These are phyloP conservation scores for Xylariales sp. DNA, from an alignment of 2,329 filamentous ascomycete genomes.

Conservation along the genomic window DNA sequence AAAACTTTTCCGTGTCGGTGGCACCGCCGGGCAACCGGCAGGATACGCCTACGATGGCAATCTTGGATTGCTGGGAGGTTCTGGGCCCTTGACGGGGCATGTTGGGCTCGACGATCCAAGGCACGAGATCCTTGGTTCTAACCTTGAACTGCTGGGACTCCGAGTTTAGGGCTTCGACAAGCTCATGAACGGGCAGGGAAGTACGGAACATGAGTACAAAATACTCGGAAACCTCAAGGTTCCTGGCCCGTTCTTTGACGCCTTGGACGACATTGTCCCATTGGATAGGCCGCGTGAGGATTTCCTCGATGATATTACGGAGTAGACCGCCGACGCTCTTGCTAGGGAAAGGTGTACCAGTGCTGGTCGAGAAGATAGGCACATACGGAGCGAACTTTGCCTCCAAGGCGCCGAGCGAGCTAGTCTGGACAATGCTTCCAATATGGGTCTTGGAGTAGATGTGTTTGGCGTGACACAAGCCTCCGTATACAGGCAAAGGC, in stretches of 20 bases:
- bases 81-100: slow-evolving; percentile 1
- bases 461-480: slow-evolving; percentile 36
- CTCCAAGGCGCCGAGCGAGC: slow-evolving; percentile 1
- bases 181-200: slow-evolving; percentile 22
- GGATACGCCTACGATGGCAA: slow-evolving; percentile 62
- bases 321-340: slow-evolving; percentile 21
- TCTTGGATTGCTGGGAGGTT: slow-evolving; percentile 42
- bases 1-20: slow-evolving; percentile 53
- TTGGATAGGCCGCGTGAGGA: slow-evolving; percentile 24
- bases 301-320: slow-evolving; percentile 21
- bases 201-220: slow-evolving; percentile 22
- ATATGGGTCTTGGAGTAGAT: slow-evolving; percentile 31
- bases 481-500: slow-evolving; percentile 31
- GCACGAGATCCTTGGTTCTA: slow-evolving; percentile 14
- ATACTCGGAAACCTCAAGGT: slow-evolving; percentile 12
- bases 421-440: slow-evolving; percentile 17
- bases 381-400: slow-evolving; percentile 14
- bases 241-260: slow-evolving; percentile 16
- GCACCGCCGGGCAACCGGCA: slow-evolving; percentile 59
- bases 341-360: slow-evolving; percentile 22
- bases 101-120: slow-evolving; percentile 15
- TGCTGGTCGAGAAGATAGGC: slow-evolving; percentile 28
- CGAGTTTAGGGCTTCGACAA: slow-evolving; percentile 19
- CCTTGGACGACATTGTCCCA: slow-evolving; percentile 25
- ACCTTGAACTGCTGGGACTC: background rate